A percentile compares a stretch with the other conserved stretches of the same genome.
Conservation (phyloP, 2,329 filamentous ascomycete genomes). For the Stemphylium beticola region DNA sequence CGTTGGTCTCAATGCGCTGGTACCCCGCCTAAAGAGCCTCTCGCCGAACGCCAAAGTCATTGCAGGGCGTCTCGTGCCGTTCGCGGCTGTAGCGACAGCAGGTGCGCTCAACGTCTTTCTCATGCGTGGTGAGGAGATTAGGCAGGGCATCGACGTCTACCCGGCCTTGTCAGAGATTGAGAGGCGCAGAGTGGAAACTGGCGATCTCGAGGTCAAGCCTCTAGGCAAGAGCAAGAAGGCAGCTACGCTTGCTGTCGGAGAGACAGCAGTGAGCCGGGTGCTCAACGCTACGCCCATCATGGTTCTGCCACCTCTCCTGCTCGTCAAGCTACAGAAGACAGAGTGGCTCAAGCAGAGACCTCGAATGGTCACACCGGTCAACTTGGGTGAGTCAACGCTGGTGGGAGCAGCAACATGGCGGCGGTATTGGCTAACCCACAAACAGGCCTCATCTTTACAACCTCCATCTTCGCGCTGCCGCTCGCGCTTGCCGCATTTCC, state of each 20-base stretch:
- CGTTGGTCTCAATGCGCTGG: constrained; percentile 85
- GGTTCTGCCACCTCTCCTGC: constrained; percentile 86
- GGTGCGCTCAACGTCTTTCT: constrained; percentile 94
- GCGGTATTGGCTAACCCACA: constrained; percentile 59
- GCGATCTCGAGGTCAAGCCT: constrained; percentile 64
- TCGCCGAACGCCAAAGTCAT: constrained; percentile 77
- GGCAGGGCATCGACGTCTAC: constrained; percentile 89
- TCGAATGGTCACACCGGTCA: constrained; percentile 78
- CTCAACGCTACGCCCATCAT: constrained; percentile 96
- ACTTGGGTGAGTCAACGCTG: constrained; percentile 66
- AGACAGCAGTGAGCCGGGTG: constrained; percentile 90
- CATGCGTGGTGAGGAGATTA: constrained; percentile 96
- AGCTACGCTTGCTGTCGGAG: constrained; percentile 85
- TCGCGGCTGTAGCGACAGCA: constrained; percentile 90
- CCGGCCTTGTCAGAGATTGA: constrained; percentile 76
- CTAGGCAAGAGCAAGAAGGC: constrained; percentile 89
- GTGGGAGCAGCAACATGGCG: constrained; percentile 59
- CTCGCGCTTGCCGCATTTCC: constrained; percentile 91
- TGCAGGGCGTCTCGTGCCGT: constrained; percentile 87
- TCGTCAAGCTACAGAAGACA: constrained; percentile 83
- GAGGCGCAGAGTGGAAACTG: constrained; percentile 69
- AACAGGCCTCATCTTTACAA: constrained; percentile 75
- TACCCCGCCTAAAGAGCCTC: constrained; percentile 80
- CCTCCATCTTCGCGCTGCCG: constrained; percentile 86
- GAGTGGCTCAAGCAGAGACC: constrained; percentile 82